Conservation (phyloP, 495 filamentous ascomycete species). For the Penicillium parvum region DNA sequence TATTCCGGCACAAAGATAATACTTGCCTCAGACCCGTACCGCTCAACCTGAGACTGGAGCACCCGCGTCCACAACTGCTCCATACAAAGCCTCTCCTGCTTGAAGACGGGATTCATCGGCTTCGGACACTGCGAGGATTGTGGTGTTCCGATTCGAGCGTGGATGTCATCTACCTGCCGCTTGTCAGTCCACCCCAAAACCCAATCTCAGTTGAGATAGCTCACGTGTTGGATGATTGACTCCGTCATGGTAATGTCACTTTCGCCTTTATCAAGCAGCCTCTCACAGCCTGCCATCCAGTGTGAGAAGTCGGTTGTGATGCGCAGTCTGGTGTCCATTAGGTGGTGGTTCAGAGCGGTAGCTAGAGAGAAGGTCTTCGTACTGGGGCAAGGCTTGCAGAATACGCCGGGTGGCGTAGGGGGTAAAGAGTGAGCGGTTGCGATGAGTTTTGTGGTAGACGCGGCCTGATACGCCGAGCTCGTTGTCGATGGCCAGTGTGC, state of each 20-base stretch:
- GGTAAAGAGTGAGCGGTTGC: slow-evolving; percentile 25
- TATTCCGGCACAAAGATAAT: slow-evolving; percentile 31
- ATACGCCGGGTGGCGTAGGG: slow-evolving; percentile 19
- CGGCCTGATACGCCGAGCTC: slow-evolving; percentile 22
- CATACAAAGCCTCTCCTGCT: slow-evolving; percentile 23
- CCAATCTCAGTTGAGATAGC: neutral
- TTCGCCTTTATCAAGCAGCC: slow-evolving; percentile 22
- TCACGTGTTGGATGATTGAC: slow-evolving; percentile 23
- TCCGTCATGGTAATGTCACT: slow-evolving; percentile 18
- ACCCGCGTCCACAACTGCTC: slow-evolving; percentile 23
- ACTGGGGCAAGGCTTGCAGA: slow-evolving; percentile 22
- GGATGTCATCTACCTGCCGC: slow-evolving; percentile 24
- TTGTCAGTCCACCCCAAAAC: too few species aligned
- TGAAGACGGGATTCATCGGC: slow-evolving; percentile 21
- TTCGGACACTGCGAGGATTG: slow-evolving; percentile 30
- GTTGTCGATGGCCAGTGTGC: slow-evolving; percentile 17
- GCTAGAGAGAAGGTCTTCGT: neutral
- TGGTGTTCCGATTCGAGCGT: slow-evolving; percentile 28
- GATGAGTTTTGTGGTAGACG: slow-evolving; percentile 27
- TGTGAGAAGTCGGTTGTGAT: slow-evolving; percentile 30
- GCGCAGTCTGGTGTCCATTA: slow-evolving; percentile 3
- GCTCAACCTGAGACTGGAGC: slow-evolving; percentile 9
- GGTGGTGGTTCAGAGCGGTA: neutral
- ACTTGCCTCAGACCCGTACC: slow-evolving; percentile 5
- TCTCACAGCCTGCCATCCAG: slow-evolving; percentile 24